Conservation (phyloP, 2,329 filamentous ascomycete species). For the Fusarium drepaniforme region DNA sequence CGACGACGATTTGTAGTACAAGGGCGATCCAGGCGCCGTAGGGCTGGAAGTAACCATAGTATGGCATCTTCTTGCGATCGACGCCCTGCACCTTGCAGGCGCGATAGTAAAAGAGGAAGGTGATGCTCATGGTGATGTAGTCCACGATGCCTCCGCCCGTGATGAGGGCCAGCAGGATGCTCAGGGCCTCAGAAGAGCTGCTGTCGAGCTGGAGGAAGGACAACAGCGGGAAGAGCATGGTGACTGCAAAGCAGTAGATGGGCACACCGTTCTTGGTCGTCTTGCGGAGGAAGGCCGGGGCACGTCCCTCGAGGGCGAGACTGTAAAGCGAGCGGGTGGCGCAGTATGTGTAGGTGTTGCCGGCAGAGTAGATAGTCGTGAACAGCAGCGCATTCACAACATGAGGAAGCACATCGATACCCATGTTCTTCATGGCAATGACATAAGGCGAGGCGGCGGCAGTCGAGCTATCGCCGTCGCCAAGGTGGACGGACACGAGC, state of each 20-base stretch:
- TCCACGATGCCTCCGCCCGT: conserved; percentile 62
- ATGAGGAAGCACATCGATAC: conserved; percentile 60
- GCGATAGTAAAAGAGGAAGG: conserved; percentile 69
- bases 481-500: conserved; percentile 17
- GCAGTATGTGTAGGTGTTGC: conserved; percentile 47
- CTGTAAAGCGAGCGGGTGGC: conserved; percentile 69
- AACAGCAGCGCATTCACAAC: conserved; percentile 63
- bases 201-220: conserved; percentile 59
- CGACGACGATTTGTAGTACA: conserved; percentile 39
- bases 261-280: conserved; percentile 68
- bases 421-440: conserved; percentile 37
- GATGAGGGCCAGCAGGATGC: conserved; percentile 59
- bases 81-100: conserved; percentile 62
- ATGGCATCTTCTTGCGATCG: conserved; percentile 60
- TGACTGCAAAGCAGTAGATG: conserved; percentile 61
- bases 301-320: conserved; percentile 66
- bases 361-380: conserved; percentile 58
- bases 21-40: conserved; percentile 36
- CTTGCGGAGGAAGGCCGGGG: conserved; percentile 62
- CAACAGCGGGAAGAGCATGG: conserved; percentile 60
- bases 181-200: conserved; percentile 55
- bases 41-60: conserved; percentile 55
- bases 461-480: background rate
- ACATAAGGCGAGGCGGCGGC: conserved; percentile 37
- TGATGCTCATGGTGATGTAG: conserved; percentile 66